A percentile compares a stretch with the other conserved stretches of the same genome.
phyloP scores from a whole-genome alignment of 2,329 filamentous ascomycete genomes.

The Fusarium sp. region DNA sequence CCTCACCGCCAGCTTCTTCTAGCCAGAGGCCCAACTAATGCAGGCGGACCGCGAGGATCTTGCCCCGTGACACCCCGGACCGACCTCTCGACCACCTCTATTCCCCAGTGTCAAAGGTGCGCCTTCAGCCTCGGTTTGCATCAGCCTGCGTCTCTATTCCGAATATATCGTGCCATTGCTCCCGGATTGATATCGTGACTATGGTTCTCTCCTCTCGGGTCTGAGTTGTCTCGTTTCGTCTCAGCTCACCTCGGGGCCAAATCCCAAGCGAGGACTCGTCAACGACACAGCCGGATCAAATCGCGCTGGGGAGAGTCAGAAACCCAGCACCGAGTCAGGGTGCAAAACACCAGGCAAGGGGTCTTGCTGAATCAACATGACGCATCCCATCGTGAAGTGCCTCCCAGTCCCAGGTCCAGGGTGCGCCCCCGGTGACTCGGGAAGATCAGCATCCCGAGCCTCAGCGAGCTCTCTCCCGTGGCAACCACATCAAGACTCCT shows the following conservation, averaged over 20 bases:
- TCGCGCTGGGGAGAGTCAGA: background rate
- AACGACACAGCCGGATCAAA: background rate
- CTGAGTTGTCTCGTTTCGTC: background rate
- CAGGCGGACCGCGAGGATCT: slow-evolving; percentile 30
- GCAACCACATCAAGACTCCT: background rate
- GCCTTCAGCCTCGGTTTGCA: slow-evolving; percentile 3
- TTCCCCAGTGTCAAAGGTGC: slow-evolving; percentile 3
- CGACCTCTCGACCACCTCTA: background rate
- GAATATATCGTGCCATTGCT: slow-evolving; percentile 22
- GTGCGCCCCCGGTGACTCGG: slow-evolving; percentile 25
- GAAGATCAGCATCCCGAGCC: slow-evolving; percentile 36
- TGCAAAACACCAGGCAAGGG: background rate
- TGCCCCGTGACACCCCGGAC: slow-evolving; percentile 15
- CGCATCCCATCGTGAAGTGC: slow-evolving; percentile 3
- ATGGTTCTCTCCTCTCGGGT: slow-evolving; percentile 7
- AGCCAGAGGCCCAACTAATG: slow-evolving; percentile 25
- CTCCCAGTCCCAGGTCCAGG: slow-evolving; percentile 9
- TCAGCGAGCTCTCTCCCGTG: slow-evolving; percentile 16
- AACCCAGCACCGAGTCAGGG: background rate
- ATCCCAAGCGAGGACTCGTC: background rate
- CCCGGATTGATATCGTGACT: slow-evolving; percentile 26
- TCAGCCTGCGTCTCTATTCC: slow-evolving; percentile 2
- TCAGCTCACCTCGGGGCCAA: background rate
- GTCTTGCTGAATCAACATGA: slow-evolving; percentile 6
- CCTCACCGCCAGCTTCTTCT: slow-evolving; percentile 39